These are phyloP conservation scores for Tetradesmus lagerheimii DNA, from an alignment of 139 green algal genomes.

Conservation along the genomic window DNA sequence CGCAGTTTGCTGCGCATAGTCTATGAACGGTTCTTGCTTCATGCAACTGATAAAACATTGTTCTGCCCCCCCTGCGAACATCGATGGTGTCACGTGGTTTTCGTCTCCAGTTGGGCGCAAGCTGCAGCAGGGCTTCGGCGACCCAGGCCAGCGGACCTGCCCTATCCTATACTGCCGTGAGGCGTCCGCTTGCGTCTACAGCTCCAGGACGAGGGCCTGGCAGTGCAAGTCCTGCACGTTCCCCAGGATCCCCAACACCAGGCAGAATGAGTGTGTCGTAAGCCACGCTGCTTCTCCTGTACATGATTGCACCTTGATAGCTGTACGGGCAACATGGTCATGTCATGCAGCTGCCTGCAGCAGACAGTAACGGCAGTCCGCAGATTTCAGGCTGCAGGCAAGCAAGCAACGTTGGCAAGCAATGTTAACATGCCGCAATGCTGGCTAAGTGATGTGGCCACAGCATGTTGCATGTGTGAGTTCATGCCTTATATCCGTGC, in stretches of 20 bases:
- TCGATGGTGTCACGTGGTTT: not conserved
- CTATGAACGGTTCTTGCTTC: no score
- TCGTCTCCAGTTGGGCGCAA: not conserved
- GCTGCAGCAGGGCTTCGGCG: not conserved
- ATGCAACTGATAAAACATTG: no score
- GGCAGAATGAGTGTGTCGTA: not conserved
- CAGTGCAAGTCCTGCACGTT: not conserved
- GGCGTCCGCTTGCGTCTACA: not conserved
- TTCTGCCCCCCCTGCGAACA: no score
- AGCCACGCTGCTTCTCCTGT: not conserved
- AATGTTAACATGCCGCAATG: no score
- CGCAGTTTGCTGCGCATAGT: no score
- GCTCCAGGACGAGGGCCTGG: not conserved
- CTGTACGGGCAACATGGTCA: not conserved
- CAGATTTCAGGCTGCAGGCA: no score
- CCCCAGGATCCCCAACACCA: not conserved
- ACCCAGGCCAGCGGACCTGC: not conserved
- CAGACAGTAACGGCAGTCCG: no score
- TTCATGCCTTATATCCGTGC: no score
- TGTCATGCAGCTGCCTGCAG: not conserved
- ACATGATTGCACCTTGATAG: no score
- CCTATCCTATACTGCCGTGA: not conserved
- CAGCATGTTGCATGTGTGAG: no score
- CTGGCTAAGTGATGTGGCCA: no score
- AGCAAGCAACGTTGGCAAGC: no score